Evolutionary conservation across 345 rosid genomes (phyloP).

Genomic region (Populus deltoides): DNA sequence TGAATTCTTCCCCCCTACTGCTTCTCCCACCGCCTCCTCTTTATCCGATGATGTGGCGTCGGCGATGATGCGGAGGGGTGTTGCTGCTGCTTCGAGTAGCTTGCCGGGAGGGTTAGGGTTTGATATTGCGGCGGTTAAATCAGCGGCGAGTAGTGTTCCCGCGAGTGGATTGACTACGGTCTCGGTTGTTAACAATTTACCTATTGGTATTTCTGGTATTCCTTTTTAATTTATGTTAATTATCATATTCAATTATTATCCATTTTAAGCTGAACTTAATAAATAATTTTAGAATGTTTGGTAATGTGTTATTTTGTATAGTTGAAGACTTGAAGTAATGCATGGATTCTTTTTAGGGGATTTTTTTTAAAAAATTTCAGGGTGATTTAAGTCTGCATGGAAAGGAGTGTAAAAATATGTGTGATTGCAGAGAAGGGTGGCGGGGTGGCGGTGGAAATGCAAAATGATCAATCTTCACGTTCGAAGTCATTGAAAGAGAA

Average conservation of each 20-base stretch:
- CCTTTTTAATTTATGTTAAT: background rate
- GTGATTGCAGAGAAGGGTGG: conserved; percentile 48
- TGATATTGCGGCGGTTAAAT: conserved; percentile 34
- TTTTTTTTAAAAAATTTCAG: background rate
- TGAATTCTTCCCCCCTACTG: conserved; percentile 14
- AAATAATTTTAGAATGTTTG: background rate
- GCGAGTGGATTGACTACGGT: conserved; percentile 64
- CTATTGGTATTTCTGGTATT: conserved; percentile 55
- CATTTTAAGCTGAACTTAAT: background rate
- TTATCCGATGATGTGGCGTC: conserved; percentile 37
- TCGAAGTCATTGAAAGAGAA: conserved; percentile 74
- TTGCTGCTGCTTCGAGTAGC: conserved; percentile 17
- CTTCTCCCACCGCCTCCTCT: conserved; percentile 35
- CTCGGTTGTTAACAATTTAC: conserved; percentile 60
- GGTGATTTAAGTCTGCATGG: background rate
- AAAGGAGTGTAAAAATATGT: background rate
- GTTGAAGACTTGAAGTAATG: background rate
- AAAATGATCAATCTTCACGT: conserved; percentile 43
- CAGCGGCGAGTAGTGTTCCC: conserved; percentile 62
- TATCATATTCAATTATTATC: background rate
- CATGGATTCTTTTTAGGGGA: background rate
- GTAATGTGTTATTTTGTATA: background rate
- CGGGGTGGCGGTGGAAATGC: conserved; percentile 44
- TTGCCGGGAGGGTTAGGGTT: conserved; percentile 35
- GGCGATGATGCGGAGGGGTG: conserved; percentile 36